phyloP scores from a whole-genome alignment of 805 yeast species.

The Candida nonsorbophila region DNA sequence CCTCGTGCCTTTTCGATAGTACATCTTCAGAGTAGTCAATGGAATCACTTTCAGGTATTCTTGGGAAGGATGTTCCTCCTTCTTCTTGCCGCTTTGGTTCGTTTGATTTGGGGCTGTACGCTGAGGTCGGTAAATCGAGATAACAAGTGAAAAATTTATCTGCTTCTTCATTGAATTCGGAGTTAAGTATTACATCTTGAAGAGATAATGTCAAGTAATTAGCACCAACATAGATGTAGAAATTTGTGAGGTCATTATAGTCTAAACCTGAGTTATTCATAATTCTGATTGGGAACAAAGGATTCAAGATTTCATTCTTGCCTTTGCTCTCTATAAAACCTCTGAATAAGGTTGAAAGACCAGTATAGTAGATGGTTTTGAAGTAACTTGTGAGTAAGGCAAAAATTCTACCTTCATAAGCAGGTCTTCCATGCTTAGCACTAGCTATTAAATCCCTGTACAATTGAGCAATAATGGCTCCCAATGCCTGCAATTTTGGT shows the following conservation, averaged over 20 bases:
- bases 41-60: neutral
- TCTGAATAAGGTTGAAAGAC: slow-evolving; percentile 1
- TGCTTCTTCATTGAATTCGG: slow-evolving; percentile 12
- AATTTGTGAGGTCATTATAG: slow-evolving; percentile 16
- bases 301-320: slow-evolving; percentile 10
- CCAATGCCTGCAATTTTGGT: slow-evolving; percentile 1
- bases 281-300: slow-evolving; percentile 16
- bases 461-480: slow-evolving; percentile 1
- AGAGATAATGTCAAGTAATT: slow-evolving; percentile 18
- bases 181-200: slow-evolving; percentile 3
- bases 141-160: slow-evolving; percentile 18
- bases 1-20: slow-evolving; percentile 20
- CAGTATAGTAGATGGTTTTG: slow-evolving; percentile 5
- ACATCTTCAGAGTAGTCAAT: slow-evolving; percentile 3
- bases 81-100: slow-evolving; percentile 1
- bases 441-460: neutral
- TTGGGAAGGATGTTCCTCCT: neutral
- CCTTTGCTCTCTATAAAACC: neutral
- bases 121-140: slow-evolving; percentile 17
- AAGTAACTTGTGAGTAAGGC: slow-evolving; percentile 3
- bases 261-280: slow-evolving; percentile 10
- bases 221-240: slow-evolving; percentile 22
- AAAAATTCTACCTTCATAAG: slow-evolving; percentile 1
- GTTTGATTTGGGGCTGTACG: slow-evolving; percentile 3
- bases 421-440: neutral